A percentile compares a stretch with the other conserved stretches of the same genome.
phyloP scores from a whole-genome alignment of 2,329 filamentous ascomycete genomes.

The Paracorniculantispora psalliotae region DNA sequence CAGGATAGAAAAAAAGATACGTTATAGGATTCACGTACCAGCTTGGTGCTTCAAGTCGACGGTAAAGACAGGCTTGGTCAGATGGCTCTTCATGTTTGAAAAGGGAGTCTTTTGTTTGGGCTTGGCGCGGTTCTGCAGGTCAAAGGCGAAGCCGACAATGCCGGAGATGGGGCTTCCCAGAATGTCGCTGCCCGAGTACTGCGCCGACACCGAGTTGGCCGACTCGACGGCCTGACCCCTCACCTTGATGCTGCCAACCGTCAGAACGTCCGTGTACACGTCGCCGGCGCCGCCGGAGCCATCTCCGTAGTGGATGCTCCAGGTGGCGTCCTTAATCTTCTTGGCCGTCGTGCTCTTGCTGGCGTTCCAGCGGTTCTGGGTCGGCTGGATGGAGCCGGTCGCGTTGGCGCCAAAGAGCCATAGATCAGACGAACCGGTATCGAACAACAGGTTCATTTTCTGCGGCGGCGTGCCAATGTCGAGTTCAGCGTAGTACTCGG shows the following conservation, averaged over 20 bases:
- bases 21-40: conserved; percentile 14
- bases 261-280: conserved; percentile 40
- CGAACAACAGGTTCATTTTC: conserved; percentile 35
- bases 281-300: conserved; percentile 36
- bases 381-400: conserved; percentile 20
- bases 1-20: neutral
- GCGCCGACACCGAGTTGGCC: conserved; percentile 34
- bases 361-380: conserved; percentile 36
- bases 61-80: conserved; percentile 53
- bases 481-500: conserved; percentile 6
- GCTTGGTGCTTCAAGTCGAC: conserved; percentile 56
- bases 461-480: conserved; percentile 29
- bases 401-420: conserved; percentile 32
- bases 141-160: conserved; percentile 32
- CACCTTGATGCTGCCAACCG: conserved; percentile 37
- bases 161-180: conserved; percentile 26
- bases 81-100: conserved; percentile 24
- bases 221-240: conserved; percentile 38
- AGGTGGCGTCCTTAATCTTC: conserved; percentile 31
- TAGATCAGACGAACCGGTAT: conserved; percentile 39
- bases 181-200: conserved; percentile 42
- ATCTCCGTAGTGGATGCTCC: conserved; percentile 42
- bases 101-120: conserved; percentile 42
- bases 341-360: conserved; percentile 33
- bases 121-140: conserved; percentile 35